Base-by-base conservation (phyloP, 768 basidiomycete species). In the Suillus sp. region DNA sequence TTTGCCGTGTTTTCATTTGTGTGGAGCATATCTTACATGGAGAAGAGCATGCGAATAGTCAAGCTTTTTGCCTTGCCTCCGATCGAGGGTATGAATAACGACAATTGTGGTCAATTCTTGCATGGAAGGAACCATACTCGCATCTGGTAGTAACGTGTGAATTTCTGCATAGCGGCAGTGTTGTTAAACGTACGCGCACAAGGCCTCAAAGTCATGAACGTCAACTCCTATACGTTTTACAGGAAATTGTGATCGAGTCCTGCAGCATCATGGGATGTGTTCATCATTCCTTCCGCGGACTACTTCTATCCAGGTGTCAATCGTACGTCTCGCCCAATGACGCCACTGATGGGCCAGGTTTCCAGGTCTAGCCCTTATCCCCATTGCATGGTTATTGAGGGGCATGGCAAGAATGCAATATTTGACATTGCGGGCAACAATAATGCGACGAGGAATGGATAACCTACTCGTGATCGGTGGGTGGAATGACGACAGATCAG, bases 1-100 rank as follows among this genome's bases (percentile, higher is more conserved):
- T 57, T 18, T 3, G 55, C 18, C 25, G 25, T 13, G 2, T 20
- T 37, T 40, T 57, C 11, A 40, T 27, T 57, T 25, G 2, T 30
- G 25, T 40, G 56, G 37, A 40, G 56, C 25, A 30, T 40, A 25
- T 57, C 38, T 57, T 57, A 57, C 56, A 38, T 57, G 56, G 38
- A 38, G 22, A 40, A 20, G 5, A n/a, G 18, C 27, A 38, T 42
- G 56, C 25, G 25, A 38, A 40, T 13, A 57, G 56, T 57, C 56
- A 57, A 57, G 56, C 18, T 27, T 57, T 57, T 57, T 57, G 56
- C 25, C 56, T 57, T 40, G 22, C 25, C 10, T 27, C 18, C 25
- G 25, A 57, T 57, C 38, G 25, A 57, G 25, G 10, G 16, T 13
- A 5, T 9, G 9, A 38, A 27, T 27, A 18, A 5, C 37, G 6